Percentiles rank a stretch among this genome's conserved stretches.
phyloP scores from a whole-genome alignment of 2,329 filamentous ascomycete genomes.

The Cytospora piceae region DNA sequence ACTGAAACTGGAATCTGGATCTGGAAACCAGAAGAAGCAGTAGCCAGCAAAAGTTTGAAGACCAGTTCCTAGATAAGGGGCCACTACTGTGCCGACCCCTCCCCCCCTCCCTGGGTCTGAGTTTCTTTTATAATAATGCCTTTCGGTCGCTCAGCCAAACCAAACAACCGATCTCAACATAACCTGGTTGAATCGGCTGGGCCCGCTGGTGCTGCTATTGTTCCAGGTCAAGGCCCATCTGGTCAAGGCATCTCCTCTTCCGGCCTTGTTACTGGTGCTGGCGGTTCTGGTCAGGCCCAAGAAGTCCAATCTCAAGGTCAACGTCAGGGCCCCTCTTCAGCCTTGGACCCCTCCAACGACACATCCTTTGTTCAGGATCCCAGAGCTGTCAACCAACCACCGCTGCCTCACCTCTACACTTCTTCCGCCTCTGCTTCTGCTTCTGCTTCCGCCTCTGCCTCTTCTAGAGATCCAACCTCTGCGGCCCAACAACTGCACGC shows the following conservation, averaged over 20 bases:
- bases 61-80: slow-evolving; percentile 13
- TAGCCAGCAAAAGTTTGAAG: neutral
- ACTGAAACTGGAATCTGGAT: neutral
- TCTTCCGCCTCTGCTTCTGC: slow-evolving; percentile 30
- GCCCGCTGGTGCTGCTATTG: slow-evolving; percentile 13
- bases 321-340: slow-evolving; percentile 33
- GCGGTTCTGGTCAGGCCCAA: slow-evolving; percentile 33
- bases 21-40: slow-evolving; percentile 2
- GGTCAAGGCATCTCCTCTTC: slow-evolving; percentile 27
- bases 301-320: slow-evolving; percentile 35
- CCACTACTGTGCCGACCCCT: slow-evolving; percentile 21
- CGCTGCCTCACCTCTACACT: slow-evolving; percentile 34
- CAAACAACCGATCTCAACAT: slow-evolving; percentile 62
- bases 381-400: slow-evolving; percentile 29
- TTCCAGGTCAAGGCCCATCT: slow-evolving; percentile 7
- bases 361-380: slow-evolving; percentile 34
- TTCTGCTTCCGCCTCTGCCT: slow-evolving; percentile 9
- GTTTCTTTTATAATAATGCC: slow-evolving; percentile 48
- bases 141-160: slow-evolving; percentile 59
- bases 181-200: slow-evolving; percentile 48
- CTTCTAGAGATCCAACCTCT: slow-evolving; percentile 19
- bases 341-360: slow-evolving; percentile 40
- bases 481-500: slow-evolving; percentile 31
- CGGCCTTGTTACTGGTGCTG: slow-evolving; percentile 32
- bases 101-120: slow-evolving; percentile 2